These are phyloP conservation scores for Globisporangium nodosum DNA, from an alignment of 352 stramenopile species.

Conservation along the genomic window DNA sequence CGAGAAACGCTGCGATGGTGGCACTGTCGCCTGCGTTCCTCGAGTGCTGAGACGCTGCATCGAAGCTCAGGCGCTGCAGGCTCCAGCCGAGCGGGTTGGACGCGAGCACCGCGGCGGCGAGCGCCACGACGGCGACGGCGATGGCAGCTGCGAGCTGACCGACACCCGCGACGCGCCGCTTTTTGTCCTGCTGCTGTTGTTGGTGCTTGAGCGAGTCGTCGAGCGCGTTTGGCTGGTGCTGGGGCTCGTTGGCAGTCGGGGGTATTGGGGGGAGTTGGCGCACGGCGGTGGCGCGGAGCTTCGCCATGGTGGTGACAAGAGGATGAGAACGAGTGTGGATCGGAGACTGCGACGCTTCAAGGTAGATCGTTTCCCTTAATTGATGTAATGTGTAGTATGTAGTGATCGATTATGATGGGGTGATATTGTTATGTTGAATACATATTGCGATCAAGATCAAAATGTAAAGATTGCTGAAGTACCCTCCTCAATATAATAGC, in stretches of 20 bases:
- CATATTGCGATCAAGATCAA: no score
- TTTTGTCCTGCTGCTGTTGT: background rate
- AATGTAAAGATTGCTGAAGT: no score
- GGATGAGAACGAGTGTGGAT: background rate
- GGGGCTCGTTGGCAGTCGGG: no score
- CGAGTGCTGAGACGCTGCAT: background rate
- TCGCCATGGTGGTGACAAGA: background rate
- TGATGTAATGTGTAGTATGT: background rate
- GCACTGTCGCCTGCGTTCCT: background rate
- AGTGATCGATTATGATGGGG: no score
- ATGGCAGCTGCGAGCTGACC: conserved; percentile 2
- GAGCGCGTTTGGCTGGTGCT: background rate
- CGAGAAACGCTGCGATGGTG: conserved; percentile 20
- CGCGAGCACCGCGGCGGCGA: conserved; percentile 5
- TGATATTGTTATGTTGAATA: no score
- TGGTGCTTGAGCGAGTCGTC: background rate
- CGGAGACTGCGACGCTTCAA: background rate
- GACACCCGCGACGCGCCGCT: conserved; percentile 5
- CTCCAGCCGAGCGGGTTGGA: conserved; percentile 3
- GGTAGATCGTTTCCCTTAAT: background rate
- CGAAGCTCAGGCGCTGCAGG: background rate
- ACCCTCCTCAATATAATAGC: no score
- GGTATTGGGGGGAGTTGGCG: background rate
- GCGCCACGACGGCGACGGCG: background rate
- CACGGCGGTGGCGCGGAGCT: background rate